Conservation (phyloP, 129 eudicot genomes). For the Kitagawia praeruptora region DNA sequence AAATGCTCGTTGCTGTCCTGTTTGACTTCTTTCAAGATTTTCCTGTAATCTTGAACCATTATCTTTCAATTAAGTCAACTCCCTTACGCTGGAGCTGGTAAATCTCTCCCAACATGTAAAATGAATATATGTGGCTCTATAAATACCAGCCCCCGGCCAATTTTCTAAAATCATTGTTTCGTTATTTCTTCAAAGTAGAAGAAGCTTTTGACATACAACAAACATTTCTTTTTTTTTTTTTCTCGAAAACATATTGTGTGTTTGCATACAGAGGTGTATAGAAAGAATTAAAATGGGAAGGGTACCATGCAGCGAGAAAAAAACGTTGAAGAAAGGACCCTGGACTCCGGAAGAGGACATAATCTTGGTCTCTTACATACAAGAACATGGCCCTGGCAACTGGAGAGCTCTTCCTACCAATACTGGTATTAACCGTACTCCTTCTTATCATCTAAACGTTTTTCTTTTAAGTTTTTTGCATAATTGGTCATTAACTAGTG, state of each 20-base stretch:
- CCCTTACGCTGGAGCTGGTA: background rate
- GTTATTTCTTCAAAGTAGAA: background rate
- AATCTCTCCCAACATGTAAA: background rate
- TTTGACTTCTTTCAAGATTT: background rate
- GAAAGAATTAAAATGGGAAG: constrained; percentile 9
- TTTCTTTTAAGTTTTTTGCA: background rate
- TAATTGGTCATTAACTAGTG: background rate
- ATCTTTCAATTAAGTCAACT: background rate
- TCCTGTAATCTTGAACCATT: background rate
- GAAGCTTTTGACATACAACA: background rate
- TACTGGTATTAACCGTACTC: constrained; percentile 19
- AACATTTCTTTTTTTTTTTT: too few species aligned
- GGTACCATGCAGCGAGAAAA: constrained; percentile 13
- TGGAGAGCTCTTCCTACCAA: constrained; percentile 49
- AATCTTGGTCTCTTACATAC: constrained; percentile 40
- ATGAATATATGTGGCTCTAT: background rate
- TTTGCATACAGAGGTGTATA: too few species aligned
- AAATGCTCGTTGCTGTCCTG: background rate
- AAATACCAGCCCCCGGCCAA: background rate
- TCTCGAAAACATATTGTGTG: too few species aligned
- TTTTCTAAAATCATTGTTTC: background rate
- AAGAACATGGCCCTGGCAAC: constrained; percentile 45
- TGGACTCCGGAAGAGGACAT: constrained; percentile 52
- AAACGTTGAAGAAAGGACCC: constrained; percentile 32
- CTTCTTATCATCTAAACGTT: background rate